A percentile compares a stretch with the other conserved stretches of the same genome.
Evolutionary conservation across 768 basidiomycete species (phyloP).

Genomic region (Suillus fuscotomentosus): DNA sequence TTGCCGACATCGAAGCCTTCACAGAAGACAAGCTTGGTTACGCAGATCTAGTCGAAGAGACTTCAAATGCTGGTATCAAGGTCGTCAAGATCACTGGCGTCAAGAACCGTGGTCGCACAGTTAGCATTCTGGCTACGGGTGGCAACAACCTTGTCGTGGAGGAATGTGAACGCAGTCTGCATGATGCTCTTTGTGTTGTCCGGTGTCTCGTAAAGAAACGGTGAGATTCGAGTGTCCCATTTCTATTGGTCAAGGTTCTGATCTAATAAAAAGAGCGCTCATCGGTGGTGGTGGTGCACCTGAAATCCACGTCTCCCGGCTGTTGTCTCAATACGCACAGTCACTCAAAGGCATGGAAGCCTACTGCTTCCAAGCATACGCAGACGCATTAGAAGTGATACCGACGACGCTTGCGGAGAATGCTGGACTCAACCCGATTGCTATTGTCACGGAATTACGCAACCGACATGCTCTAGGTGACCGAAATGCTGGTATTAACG

Average conservation of each 20-base stretch:
- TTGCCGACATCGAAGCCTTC: constrained; percentile 97
- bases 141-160: constrained; percentile 91
- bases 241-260: constrained; percentile 3
- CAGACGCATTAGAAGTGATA: constrained; percentile 96
- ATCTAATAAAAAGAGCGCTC: constrained; percentile 56
- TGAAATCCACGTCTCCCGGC: constrained; percentile 94
- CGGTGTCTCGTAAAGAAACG: constrained; percentile 98
- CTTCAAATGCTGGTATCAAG: constrained; percentile 76
- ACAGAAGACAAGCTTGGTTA: constrained; percentile 97
- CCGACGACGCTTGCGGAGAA: constrained; percentile 98
- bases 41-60: constrained; percentile 94
- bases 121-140: constrained; percentile 94
- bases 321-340: constrained; percentile 87
- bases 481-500: constrained; percentile 94
- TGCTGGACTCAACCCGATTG: constrained; percentile 95
- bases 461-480: constrained; percentile 97
- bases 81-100: constrained; percentile 95
- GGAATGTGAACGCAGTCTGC: constrained; percentile 95
- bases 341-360: constrained; percentile 97
- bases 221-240: constrained; percentile 41
- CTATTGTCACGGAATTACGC: constrained; percentile 95
- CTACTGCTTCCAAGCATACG: constrained; percentile 98
- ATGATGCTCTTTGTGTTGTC: constrained; percentile 98
- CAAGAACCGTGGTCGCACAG: constrained; percentile 91
- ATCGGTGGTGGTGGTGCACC: constrained; percentile 97